phyloP scores from a whole-genome alignment of 1,139 yeast genomes.

The Sugiyamaella neomexicana region DNA sequence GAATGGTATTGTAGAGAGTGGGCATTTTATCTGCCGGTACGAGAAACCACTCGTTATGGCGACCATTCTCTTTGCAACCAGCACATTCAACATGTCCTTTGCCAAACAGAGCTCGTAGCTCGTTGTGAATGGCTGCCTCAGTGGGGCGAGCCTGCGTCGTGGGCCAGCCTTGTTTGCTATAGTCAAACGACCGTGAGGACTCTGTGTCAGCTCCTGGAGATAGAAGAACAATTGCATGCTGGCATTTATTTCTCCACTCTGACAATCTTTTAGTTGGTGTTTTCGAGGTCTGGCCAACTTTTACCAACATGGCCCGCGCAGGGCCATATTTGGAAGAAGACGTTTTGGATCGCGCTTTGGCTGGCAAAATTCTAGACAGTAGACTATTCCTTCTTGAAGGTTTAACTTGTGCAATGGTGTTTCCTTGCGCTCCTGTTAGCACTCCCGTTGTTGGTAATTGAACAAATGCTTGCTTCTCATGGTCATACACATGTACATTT shows the following conservation, averaged over 20 bases:
- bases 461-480: constrained; percentile 13
- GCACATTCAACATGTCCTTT: constrained; percentile 35
- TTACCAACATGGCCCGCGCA: constrained; percentile 29
- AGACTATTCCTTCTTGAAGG: not conserved
- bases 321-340: not conserved
- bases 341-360: not conserved
- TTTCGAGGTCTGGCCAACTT: constrained; percentile 37
- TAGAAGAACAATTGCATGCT: constrained; percentile 30
- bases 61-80: constrained; percentile 29
- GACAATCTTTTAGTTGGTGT: constrained; percentile 31
- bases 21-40: constrained; percentile 25
- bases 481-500: constrained; percentile 33
- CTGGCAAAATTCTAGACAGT: not conserved
- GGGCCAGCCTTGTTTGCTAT: constrained; percentile 31
- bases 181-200: constrained; percentile 20
- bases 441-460: constrained; percentile 1
- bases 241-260: constrained; percentile 37
- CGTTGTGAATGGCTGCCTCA: constrained; percentile 31
- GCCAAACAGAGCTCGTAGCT: constrained; percentile 32
- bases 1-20: constrained; percentile 17
- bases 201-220: constrained; percentile 8
- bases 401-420: not conserved
- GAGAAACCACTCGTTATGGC: constrained; percentile 37
- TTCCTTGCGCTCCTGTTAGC: not conserved
- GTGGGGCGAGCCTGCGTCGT: constrained; percentile 27